A percentile compares a stretch with the other conserved stretches of the same genome.
These are phyloP conservation scores for Fraxinus nigra DNA, from an alignment of 305 asterid genomes.

Conservation along the genomic window DNA sequence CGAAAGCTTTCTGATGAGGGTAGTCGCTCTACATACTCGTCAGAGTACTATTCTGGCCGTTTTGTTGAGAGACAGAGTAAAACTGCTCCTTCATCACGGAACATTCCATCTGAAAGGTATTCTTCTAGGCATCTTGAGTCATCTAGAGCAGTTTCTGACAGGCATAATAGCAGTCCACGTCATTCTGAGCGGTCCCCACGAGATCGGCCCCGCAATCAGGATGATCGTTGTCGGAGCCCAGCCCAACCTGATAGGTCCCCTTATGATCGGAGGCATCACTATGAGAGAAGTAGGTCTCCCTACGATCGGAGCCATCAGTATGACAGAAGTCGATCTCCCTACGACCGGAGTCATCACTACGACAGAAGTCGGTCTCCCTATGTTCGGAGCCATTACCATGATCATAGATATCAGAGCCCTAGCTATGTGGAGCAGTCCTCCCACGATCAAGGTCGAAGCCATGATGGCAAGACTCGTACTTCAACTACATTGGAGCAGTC, in stretches of 20 bases:
- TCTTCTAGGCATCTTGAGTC: slow-evolving; percentile 71
- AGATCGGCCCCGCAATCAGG: slow-evolving; percentile 66
- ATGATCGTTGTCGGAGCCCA: slow-evolving; percentile 70
- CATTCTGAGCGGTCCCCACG: slow-evolving; percentile 82
- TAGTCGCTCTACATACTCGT: slow-evolving; percentile 43
- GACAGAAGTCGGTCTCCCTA: background rate
- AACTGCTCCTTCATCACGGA: slow-evolving; percentile 46
- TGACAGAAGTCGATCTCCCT: slow-evolving; percentile 65
- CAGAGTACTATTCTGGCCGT: slow-evolving; percentile 64
- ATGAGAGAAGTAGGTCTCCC: slow-evolving; percentile 65
- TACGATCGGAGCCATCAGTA: slow-evolving; percentile 42
- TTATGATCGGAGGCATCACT: slow-evolving; percentile 38
- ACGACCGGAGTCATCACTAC: slow-evolving; percentile 33
- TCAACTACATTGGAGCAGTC: slow-evolving; percentile 59
- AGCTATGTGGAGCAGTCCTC: slow-evolving; percentile 47
- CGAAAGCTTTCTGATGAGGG: slow-evolving; percentile 78
- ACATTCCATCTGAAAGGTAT: slow-evolving; percentile 64
- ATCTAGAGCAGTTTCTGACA: slow-evolving; percentile 57
- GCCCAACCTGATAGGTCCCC: slow-evolving; percentile 51
- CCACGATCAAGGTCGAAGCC: slow-evolving; percentile 50
- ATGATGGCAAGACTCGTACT: slow-evolving; percentile 59
- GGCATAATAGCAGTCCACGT: slow-evolving; percentile 68
- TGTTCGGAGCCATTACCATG: slow-evolving; percentile 36
- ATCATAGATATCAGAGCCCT: slow-evolving; percentile 49
- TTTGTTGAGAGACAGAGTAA: slow-evolving; percentile 51